A percentile compares a stretch with the other conserved stretches of the same genome.
These are phyloP conservation scores for Komagataella kurtzmanii DNA, from an alignment of 805 yeast species.

Conservation along the genomic window DNA sequence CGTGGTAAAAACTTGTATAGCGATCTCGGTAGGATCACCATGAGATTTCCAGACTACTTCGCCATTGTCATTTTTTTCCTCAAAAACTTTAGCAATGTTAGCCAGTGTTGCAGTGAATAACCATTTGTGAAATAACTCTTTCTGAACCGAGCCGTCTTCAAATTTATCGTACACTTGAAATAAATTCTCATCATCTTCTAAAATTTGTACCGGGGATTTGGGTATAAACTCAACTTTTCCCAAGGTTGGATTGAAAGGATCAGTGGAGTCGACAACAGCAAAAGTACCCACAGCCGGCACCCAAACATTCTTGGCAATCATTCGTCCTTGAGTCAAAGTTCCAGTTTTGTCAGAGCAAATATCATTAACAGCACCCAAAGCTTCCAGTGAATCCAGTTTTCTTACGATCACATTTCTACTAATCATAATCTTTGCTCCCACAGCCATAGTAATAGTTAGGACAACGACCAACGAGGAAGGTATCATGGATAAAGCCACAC, in stretches of 20 bases:
- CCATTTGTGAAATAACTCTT: conserved; percentile 30
- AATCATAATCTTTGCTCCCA: conserved; percentile 67
- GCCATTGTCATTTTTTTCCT: conserved; percentile 27
- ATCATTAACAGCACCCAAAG: conserved; percentile 66
- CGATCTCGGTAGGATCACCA: conserved; percentile 87
- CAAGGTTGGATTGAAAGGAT: conserved; percentile 49
- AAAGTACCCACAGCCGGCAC: conserved; percentile 49
- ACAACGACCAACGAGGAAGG: conserved; percentile 75
- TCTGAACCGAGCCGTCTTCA: conserved; percentile 7
- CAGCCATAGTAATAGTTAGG: conserved; percentile 76
- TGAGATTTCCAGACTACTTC: conserved; percentile 53
- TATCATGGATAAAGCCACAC: conserved; percentile 73
- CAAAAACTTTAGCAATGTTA: conserved; percentile 57
- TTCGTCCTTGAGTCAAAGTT: conserved; percentile 67
- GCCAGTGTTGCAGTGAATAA: conserved; percentile 60
- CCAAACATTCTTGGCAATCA: conserved; percentile 64
- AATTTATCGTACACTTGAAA: conserved; percentile 11
- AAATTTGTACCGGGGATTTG: conserved; percentile 22
- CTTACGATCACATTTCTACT: conserved; percentile 58
- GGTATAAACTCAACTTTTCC: conserved; percentile 30
- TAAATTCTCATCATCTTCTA: conserved; percentile 11
- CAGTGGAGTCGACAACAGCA: conserved; percentile 37
- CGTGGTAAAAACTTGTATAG: conserved; percentile 65
- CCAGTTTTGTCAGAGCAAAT: conserved; percentile 80
- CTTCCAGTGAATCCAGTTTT: conserved; percentile 66